Percentiles rank a stretch among this genome's conserved stretches.
Evolutionary conservation across 768 basidiomycete species (phyloP).

Genomic region (Favolaschia claudopus): DNA sequence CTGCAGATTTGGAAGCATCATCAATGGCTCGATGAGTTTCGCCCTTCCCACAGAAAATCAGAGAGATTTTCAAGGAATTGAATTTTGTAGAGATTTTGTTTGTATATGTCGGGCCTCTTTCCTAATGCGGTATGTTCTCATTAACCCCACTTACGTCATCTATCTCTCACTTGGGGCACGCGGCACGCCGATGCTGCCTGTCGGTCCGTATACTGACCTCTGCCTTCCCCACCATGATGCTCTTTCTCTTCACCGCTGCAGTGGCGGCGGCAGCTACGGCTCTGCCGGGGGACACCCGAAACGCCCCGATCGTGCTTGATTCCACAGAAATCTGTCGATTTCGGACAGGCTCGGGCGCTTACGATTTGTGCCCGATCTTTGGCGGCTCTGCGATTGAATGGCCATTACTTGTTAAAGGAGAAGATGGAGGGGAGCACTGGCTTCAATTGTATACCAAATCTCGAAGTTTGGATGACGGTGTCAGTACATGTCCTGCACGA

Average conservation of each 20-base stretch:
- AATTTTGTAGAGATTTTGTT: too few species aligned
- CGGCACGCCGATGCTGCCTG: too few species aligned
- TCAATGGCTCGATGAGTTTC: neutral
- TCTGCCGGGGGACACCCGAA: constrained; percentile 3
- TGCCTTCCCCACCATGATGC: constrained; percentile 20
- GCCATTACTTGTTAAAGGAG: neutral
- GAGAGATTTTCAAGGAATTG: too few species aligned
- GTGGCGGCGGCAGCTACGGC: constrained; percentile 10
- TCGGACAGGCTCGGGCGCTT: neutral
- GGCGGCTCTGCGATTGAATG: neutral
- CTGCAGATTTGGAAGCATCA: neutral
- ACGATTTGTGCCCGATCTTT: constrained; percentile 12
- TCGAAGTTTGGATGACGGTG: neutral
- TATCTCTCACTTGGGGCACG: constrained; percentile 4
- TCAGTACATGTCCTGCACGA: neutral
- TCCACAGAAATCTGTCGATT: constrained; percentile 10
- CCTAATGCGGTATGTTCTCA: constrained; percentile 16
- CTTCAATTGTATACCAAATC: neutral
- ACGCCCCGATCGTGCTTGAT: constrained; percentile 10
- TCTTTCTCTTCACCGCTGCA: constrained; percentile 1
- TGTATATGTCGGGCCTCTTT: neutral
- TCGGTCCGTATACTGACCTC: constrained; percentile 2
- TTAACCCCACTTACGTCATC: constrained; percentile 6
- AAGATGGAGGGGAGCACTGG: neutral
- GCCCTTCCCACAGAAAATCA: too few species aligned